Base-by-base conservation (phyloP, 345 rosid genomes). In the Pseudoturritis turrita region DNA sequence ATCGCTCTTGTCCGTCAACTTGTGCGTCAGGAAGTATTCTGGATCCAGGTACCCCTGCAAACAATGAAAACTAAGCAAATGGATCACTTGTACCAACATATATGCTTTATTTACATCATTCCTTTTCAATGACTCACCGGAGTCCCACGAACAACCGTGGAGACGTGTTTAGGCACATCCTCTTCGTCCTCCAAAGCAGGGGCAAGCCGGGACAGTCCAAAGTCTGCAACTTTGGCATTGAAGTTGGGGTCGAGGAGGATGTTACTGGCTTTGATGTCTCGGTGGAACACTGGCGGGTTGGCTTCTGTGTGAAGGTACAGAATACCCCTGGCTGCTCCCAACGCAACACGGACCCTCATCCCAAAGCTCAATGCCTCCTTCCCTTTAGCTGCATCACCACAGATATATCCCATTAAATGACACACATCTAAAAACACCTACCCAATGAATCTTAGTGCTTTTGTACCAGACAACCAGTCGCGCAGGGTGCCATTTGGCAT, bases 1-100 rank as follows among this genome's bases (percentile, higher is more conserved):
- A 70, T 94, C 97, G 73, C 97, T 90, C 75, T 94, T 94, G 74
- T 94, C 97, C 0, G 98, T 94, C 80, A 94, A 72, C 81, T 87
- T 85, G 75, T 79, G 94, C 1, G 98, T 94, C 82, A 90, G 68
- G 77, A 94, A 89, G 78, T 94, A 94, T 70, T 94, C 96, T n/a
- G 96, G 97, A 81, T 94, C 97, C 22, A 90, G 88, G 75, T 89
- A 87, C 59, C 98, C 97, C 98, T 90, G 84, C 79, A 74, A 12
- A 23, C 41, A 67, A 21, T 14, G 5, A 18, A 45, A 21, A 31
- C 57, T 76, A 18, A 69, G 62, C 51, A 58, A n/a, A 52, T 23
- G 31, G 43, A 54, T 45, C 53, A 29, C 14, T 14, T 23, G 50
- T 44, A 47, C 33, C 58, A n/a, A 23, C 37, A 33, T 10, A 26